Evolutionary conservation across 2,329 filamentous ascomycete genomes (phyloP), one percentile per base, ranked within the genome.

Genomic region (Pestalotiopsis sp.): DNA sequence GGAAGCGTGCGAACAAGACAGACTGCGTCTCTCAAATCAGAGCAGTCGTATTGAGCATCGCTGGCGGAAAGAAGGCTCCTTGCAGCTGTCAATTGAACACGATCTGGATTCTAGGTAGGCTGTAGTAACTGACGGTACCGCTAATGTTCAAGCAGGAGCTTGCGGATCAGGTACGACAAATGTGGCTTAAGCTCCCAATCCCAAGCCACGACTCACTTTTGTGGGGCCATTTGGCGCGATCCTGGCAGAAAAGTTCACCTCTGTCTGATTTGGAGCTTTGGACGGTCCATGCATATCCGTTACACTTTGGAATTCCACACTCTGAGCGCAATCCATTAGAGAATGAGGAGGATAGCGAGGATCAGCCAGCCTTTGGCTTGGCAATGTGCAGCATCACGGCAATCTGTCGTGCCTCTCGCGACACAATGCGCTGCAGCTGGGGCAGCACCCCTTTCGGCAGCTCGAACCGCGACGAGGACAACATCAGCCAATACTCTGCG

Each of bases 291-390:
- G 17, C 14, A n/a, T n/a, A 20, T n/a, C 20, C 20, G 45, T 63
- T 66, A 56, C 56, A 38, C 12, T 20, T 38, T 39, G 7, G 41
- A 58, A 25, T 14, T 27, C 31, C 20, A 20, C n/a, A 27, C 36
- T 49, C 63, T 52, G 23, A 25, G 66, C 58, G 6, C 69, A 67
- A 41, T 25, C 67, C 23, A 39, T 14, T 56, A 36, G 52, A 75
- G 58, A 61, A 77, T 79, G 77, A 74, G 76, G 57, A 73, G 75
- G 45, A 75, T 78, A 78, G 65, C 75, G 38, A 73, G 76, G 67
- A 66, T 78, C 52, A 71, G 72, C 67, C 70, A 73, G 71, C 74
- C 72, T 9, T 75, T 72, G 6, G 67, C 75, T 67, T 70, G 76
- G 25, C 70, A 12, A 25, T 69, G 41, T 45, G 39, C 45, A 20